Evolutionary conservation across 495 filamentous ascomycete species (phyloP).

Genomic region (Apiosordaria backusii): DNA sequence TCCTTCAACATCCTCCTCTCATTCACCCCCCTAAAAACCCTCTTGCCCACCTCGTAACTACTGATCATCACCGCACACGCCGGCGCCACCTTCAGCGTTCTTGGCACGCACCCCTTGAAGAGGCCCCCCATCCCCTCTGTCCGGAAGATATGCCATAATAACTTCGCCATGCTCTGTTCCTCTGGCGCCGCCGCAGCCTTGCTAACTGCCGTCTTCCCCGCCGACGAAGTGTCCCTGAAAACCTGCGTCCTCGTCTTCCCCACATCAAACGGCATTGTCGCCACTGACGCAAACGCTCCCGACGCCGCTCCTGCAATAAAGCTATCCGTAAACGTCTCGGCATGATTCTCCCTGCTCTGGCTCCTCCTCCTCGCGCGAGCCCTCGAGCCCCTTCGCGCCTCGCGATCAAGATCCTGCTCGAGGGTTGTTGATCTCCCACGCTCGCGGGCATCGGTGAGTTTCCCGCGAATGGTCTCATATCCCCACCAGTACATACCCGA

Average conservation of each 20-base stretch:
- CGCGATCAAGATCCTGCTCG: conserved; percentile 19
- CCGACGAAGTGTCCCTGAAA: conserved; percentile 45
- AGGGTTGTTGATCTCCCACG: conserved; percentile 35
- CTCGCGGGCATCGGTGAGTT: conserved; percentile 60
- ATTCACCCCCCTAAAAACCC: conserved; percentile 75
- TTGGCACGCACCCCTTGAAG: conserved; percentile 85
- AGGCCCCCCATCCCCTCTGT: conserved; percentile 77
- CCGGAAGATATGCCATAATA: conserved; percentile 82
- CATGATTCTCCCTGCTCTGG: conserved; percentile 55
- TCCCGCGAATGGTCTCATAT: conserved; percentile 75
- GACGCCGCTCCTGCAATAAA: conserved; percentile 82
- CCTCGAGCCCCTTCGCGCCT: background rate
- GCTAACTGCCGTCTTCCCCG: conserved; percentile 16
- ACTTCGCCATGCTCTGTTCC: conserved; percentile 66
- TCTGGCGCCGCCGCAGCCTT: conserved; percentile 55
- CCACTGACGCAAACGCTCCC: conserved; percentile 78
- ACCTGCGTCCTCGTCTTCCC: conserved; percentile 95
- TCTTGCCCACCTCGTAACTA: conserved; percentile 93
- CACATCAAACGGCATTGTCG: conserved; percentile 95
- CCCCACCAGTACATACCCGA: conserved; percentile 98
- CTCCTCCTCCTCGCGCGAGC: conserved; percentile 39
- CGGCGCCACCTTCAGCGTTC: conserved; percentile 91
- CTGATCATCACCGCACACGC: conserved; percentile 99
- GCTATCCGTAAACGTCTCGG: conserved; percentile 75
- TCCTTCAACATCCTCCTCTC: conserved; percentile 39